These are phyloP conservation scores for Tetrapyrgos nigripes DNA, from an alignment of 1,284 basidiomycete species.

Conservation along the genomic window DNA sequence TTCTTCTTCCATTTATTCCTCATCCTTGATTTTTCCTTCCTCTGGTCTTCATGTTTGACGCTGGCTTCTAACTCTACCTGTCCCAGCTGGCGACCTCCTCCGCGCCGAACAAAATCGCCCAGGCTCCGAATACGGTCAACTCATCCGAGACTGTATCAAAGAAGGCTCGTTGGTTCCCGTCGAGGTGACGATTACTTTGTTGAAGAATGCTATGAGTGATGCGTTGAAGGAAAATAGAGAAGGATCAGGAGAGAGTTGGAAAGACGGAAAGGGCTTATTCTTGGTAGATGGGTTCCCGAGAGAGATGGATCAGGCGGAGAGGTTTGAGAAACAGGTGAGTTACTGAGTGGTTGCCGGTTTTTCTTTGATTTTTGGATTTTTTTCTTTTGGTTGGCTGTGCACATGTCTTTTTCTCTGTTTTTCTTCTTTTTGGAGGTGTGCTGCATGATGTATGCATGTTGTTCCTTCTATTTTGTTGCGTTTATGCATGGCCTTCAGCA, in stretches of 20 bases:
- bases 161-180: slow-evolving; percentile 97
- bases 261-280: slow-evolving; percentile 82
- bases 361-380: not conserved
- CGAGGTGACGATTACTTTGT: slow-evolving; percentile 95
- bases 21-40: not conserved
- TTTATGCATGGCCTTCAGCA: too few relatives aligned
- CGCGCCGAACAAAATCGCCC: slow-evolving; percentile 92
- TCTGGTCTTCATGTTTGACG: not conserved
- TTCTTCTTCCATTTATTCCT: not conserved
- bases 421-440: too few relatives aligned
- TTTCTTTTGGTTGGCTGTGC: too few relatives aligned
- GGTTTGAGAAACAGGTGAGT: slow-evolving; percentile 89
- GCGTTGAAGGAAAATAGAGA: slow-evolving; percentile 56
- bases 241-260: slow-evolving; percentile 74
- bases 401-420: too few relatives aligned
- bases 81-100: slow-evolving; percentile 92
- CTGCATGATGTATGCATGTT: too few relatives aligned
- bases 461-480: too few relatives aligned
- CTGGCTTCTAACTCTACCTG: too few relatives aligned
- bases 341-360: not conserved
- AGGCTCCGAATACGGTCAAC: slow-evolving; percentile 84
- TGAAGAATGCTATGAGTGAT: slow-evolving; percentile 90
- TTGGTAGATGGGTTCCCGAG: slow-evolving; percentile 98
- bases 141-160: slow-evolving; percentile 90
- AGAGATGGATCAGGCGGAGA: slow-evolving; percentile 97